These are phyloP conservation scores for Stromatinia cepivora DNA, from an alignment of 2,329 filamentous ascomycete genomes.

Conservation along the genomic window DNA sequence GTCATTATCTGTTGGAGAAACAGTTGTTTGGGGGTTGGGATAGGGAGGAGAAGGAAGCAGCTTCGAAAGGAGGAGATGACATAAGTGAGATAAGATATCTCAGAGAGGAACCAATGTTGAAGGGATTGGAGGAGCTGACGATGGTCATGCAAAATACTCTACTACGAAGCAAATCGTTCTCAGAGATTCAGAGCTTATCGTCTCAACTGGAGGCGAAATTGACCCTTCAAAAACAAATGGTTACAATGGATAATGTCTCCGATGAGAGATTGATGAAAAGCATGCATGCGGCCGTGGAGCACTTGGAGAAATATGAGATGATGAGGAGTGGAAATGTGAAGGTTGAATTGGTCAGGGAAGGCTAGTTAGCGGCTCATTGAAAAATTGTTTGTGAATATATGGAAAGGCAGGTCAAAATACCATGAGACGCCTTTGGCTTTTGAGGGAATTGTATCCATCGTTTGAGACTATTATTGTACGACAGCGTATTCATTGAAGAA, in stretches of 20 bases:
- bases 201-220: background rate
- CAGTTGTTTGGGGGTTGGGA: slow-evolving; percentile 17
- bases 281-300: background rate
- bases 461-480: background rate
- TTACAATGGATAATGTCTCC: background rate
- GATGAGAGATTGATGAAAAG: background rate
- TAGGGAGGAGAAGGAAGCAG: background rate
- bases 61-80: background rate
- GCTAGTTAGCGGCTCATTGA: background rate
- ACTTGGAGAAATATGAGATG: background rate
- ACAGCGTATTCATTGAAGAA: background rate
- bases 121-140: slow-evolving; percentile 4
- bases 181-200: background rate
- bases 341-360: background rate
- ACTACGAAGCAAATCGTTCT: too few relatives aligned
- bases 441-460: background rate
- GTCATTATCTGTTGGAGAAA: slow-evolving; percentile 13
- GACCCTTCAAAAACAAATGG: background rate
- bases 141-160: background rate
- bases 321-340: background rate
- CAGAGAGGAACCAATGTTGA: slow-evolving; percentile 14
- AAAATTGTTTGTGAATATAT: too few relatives aligned
- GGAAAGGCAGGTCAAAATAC: background rate
- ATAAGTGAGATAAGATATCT: background rate
- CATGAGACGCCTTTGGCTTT: background rate